These are phyloP conservation scores for Emiliania huxleyi DNA, from an alignment of 78 protist genomes.

Conservation along the genomic window DNA sequence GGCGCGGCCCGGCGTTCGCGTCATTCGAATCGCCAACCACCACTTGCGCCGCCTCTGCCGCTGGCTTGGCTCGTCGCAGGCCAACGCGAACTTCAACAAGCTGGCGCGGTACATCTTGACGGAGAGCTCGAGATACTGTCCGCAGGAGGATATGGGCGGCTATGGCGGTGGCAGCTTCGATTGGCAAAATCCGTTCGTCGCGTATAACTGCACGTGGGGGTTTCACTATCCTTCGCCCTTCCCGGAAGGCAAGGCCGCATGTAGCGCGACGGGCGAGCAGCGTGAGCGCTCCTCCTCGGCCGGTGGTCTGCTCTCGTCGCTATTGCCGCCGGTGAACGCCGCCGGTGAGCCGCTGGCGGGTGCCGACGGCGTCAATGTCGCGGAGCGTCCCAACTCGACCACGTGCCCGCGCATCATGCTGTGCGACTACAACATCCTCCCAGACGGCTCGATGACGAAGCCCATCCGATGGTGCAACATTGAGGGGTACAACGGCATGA, in stretches of 20 bases:
- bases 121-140: conserved; percentile 1
- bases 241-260: background rate
- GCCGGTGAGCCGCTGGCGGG: background rate
- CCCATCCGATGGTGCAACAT: background rate
- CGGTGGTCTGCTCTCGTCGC: no score
- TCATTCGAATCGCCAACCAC: background rate
- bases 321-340: background rate
- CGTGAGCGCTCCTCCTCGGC: no score
- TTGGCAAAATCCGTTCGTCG: background rate
- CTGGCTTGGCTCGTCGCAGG: background rate
- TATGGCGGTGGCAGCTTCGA: background rate
- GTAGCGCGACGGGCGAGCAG: no score
- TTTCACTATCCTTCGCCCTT: background rate
- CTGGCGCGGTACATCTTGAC: background rate
- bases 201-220: conserved; percentile 24
- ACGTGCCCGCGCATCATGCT: conserved; percentile 3
- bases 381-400: background rate
- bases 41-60: background rate
- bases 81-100: background rate
- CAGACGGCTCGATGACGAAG: background rate
- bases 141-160: background rate
- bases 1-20: background rate
- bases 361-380: background rate
- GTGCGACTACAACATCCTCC: background rate
- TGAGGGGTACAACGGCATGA: background rate